Evolutionary conservation across 31 red algal genomes (phyloP), one percentile per base, ranked within the genome.

Genomic region (Odonthalia washingtoniensis): DNA sequence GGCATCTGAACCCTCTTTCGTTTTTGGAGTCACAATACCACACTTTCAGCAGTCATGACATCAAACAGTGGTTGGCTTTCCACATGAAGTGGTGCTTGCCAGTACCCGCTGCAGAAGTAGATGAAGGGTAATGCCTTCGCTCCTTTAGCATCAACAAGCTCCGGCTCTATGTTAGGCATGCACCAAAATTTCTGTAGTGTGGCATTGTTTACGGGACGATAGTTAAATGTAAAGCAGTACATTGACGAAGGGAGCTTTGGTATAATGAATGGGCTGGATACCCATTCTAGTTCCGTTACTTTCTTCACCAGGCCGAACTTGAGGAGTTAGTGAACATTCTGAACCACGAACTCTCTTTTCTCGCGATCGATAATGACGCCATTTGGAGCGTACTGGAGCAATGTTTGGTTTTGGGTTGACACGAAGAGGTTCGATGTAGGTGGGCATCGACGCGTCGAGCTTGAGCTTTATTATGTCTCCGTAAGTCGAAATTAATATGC

Each of bases 161-260:
- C 85, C 5, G 85, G 44, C 33, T 88, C 74, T 73, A 78, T 88
- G 73, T 79, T 79, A 3, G 73, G 40, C 73, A 88, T 88, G 3
- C 49, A 74, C 53, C 74, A 88, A 44, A 88, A 88, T 18, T 73
- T 88, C 38, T 16, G 86, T 2, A 69, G 18, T 6, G 52, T 89
- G 32, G 57, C 33, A 12, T 4, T 70, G 49, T 89, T 89, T 74
- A 80, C 60, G 3, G 36, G 53, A n/a, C 45, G 49, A 46, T 80
- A 80, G 74, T 89, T 65, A 34, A 89, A 32, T 21, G 86, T 66
- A 0, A 80, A 33, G 9, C 60, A 27, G 34, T 46, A 67, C 35
- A 80, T 80, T 5, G 86, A 33, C n/a, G 74, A 32, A 32, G 52
- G 1, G 5, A 28, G 53, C 34, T 89, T 89, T 24, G 74, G 63